Base-by-base conservation (phyloP, 2,329 filamentous ascomycete species). In the Tolypocladium tundrense region DNA sequence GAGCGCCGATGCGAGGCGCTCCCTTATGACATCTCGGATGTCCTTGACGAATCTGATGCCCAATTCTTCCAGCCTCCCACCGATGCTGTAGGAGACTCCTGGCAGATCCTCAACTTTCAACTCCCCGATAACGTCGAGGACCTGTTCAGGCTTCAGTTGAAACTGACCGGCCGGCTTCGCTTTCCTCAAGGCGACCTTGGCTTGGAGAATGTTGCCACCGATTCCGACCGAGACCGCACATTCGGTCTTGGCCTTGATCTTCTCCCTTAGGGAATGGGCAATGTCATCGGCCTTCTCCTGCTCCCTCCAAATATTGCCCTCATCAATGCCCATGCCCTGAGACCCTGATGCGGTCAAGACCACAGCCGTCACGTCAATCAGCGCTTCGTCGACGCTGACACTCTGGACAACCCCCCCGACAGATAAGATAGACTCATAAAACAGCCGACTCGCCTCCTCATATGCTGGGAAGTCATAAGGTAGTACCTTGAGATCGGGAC, bases 391-490 rank as follows among this genome's bases (percentile, higher is more conserved):
- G 52, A 99, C 89, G 67, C 94, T 97, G 56, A 99, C 93, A 67
- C 94, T 97, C 69, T 99, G 94, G 0, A 97, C 91, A 21, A 90
- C 73, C 1, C 91, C 93, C 21, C 88, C 91, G 10, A 91, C 79
- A 7, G 84, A 82, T 40, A 97, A 73, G 13, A 99, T 90, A 1
- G 87, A 85, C 60, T 90, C 86, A 66, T 99, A 99, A 65, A 99
- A 99, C 3, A 84, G 79, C 58, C 84, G 82, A 67, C 94, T 99
- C 1, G 92, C 91, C 60, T 92, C 88, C 75, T 99, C 94, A 64
- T 99, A 99, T 0, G 86, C 93, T 2, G 89, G 87, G 68, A 97
- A 99, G 67, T 99, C 92, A 66, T 99, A 99, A 0, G 92, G 90
- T n/a, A 99, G 70, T 1, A 97, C 86, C 64, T 95, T 91, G 21